A percentile compares a stretch with the other conserved stretches of the same genome.
Conservation (phyloP, 768 basidiomycete species). For the Holtermannia corniformis region DNA sequence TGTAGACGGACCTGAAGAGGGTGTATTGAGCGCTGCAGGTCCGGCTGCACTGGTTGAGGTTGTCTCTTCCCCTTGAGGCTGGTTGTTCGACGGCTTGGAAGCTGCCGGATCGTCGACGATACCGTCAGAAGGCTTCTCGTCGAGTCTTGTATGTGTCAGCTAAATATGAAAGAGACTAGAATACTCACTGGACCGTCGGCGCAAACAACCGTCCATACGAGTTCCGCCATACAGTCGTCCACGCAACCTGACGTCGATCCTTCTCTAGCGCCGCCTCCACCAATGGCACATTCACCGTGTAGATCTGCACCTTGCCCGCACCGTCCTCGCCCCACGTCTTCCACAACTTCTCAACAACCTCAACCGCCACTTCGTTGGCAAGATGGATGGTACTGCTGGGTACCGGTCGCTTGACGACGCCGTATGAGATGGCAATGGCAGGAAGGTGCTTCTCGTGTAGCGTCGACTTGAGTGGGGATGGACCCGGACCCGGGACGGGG, state of each 20-base stretch:
- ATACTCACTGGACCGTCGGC: constrained; percentile 40
- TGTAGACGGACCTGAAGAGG: constrained; percentile 9
- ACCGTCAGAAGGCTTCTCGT: constrained; percentile 9
- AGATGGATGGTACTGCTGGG: constrained; percentile 54
- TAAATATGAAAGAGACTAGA: background rate
- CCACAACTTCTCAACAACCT: constrained; percentile 68
- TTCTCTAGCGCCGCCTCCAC: constrained; percentile 55
- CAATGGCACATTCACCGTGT: constrained; percentile 68
- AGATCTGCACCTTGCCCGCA: constrained; percentile 44
- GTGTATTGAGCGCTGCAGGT: constrained; percentile 26
- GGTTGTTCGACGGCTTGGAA: constrained; percentile 6
- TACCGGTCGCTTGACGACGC: constrained; percentile 62
- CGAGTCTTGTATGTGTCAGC: background rate
- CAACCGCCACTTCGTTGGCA: constrained; percentile 59
- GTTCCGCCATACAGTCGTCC: constrained; percentile 80
- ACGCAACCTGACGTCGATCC: constrained; percentile 58
- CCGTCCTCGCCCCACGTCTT: constrained; percentile 67
- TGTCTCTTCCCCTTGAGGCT: constrained; percentile 3
- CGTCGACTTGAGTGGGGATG: constrained; percentile 7
- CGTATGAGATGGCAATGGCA: constrained; percentile 82
- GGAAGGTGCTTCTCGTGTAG: constrained; percentile 43
- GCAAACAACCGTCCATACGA: constrained; percentile 74
- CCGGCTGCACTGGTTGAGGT: constrained; percentile 21
- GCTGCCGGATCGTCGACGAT: constrained; percentile 12
- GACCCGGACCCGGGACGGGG: constrained; percentile 36